A percentile compares a stretch with the other conserved stretches of the same genome.
Evolutionary conservation across 1,284 basidiomycete species (phyloP).

Genomic region (Irpex sp.): DNA sequence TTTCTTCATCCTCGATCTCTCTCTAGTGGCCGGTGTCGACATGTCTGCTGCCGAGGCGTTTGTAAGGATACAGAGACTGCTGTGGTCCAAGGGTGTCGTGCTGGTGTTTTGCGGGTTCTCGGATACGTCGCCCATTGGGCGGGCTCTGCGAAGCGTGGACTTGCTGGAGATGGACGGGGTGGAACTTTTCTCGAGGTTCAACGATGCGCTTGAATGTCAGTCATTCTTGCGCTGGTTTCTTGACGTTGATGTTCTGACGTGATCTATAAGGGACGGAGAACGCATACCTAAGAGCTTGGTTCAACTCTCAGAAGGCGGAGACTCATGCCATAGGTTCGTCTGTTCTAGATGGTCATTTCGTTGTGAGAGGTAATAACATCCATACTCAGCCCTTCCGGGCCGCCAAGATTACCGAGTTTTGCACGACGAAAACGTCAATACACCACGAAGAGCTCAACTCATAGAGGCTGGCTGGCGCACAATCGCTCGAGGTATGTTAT

Average conservation of each 20-base stretch:
- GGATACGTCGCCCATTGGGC: constrained; percentile 60
- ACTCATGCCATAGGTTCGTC: constrained; percentile 33
- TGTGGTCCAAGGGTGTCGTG: constrained; percentile 74
- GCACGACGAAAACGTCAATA: constrained; percentile 62
- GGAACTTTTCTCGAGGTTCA: constrained; percentile 82
- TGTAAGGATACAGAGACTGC: constrained; percentile 83
- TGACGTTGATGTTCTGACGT: neutral
- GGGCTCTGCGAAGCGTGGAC: constrained; percentile 71
- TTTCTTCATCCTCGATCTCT: constrained; percentile 86
- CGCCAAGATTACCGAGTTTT: constrained; percentile 46
- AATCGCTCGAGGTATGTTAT: constrained; percentile 51
- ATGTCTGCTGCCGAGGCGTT: constrained; percentile 96
- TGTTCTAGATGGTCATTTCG: neutral
- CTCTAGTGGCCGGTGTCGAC: constrained; percentile 87
- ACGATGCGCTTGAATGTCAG: constrained; percentile 92
- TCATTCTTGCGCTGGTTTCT: constrained; percentile 15
- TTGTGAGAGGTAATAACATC: neutral
- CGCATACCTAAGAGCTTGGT: constrained; percentile 78
- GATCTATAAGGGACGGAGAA: constrained; percentile 77
- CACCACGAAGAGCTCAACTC: constrained; percentile 73
- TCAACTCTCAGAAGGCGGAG: constrained; percentile 58
- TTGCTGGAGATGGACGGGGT: constrained; percentile 76
- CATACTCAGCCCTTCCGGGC: constrained; percentile 49
- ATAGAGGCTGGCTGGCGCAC: constrained; percentile 75
- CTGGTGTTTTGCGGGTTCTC: constrained; percentile 88